Conservation (phyloP, 805 yeast genomes). For the Teunomyces funiuensis region DNA sequence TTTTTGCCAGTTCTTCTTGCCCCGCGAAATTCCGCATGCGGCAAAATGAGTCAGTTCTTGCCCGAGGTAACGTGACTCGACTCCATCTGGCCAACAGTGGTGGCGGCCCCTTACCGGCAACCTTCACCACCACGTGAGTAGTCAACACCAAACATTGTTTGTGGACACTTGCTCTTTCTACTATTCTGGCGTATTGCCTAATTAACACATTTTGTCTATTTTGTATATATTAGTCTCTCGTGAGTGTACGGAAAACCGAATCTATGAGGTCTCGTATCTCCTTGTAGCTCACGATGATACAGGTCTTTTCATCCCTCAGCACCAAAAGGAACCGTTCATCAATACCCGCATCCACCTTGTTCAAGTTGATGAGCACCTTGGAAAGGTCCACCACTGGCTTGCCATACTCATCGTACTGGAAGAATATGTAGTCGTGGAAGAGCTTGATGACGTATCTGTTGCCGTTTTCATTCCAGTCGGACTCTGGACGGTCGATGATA, state of each 20-base stretch:
- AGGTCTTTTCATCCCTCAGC: slow-evolving; percentile 80
- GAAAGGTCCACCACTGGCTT: slow-evolving; percentile 78
- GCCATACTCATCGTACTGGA: slow-evolving; percentile 76
- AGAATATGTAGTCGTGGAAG: slow-evolving; percentile 83
- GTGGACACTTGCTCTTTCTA: no score
- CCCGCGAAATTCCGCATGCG: background rate
- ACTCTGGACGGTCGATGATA: slow-evolving; percentile 71
- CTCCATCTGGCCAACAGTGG: no score
- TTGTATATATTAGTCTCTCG: slow-evolving; percentile 12
- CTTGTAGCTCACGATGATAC: slow-evolving; percentile 81
- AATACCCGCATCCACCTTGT: slow-evolving; percentile 89
- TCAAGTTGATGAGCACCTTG: slow-evolving; percentile 73
- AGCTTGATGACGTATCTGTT: slow-evolving; percentile 60
- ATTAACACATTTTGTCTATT: background rate
- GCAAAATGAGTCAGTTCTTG: slow-evolving; percentile 6
- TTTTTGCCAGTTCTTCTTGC: no score
- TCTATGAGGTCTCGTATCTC: slow-evolving; percentile 76
- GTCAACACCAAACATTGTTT: no score
- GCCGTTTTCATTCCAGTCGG: slow-evolving; percentile 71
- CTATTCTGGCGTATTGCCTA: no score
- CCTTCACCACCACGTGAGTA: background rate
- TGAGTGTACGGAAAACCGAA: slow-evolving; percentile 58
- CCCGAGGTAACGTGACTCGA: slow-evolving; percentile 2
- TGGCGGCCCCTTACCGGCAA: slow-evolving; percentile 2
- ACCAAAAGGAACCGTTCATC: slow-evolving; percentile 81